Percentiles rank a stretch among this genome's conserved stretches.
Conservation (phyloP, 2,329 filamentous ascomycete genomes). For the Knoxdaviesia capensis region DNA sequence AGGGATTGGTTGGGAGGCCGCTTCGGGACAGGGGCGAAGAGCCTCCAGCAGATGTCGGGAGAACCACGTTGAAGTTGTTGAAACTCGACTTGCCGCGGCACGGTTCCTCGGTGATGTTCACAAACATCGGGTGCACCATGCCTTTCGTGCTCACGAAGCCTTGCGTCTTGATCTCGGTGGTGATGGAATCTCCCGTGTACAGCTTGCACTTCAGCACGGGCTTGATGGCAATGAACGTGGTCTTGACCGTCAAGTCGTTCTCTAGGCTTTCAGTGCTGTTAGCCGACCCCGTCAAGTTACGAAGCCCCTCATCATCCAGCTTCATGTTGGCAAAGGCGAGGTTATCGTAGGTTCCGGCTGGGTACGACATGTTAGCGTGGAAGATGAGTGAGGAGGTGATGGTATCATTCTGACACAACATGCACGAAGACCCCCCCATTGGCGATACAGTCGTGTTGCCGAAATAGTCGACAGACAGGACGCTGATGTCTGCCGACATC, state of each 20-base stretch:
- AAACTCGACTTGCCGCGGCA: conserved; percentile 2
- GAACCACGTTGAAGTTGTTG: background rate
- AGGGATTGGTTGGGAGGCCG: no score
- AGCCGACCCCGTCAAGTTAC: conserved; percentile 3
- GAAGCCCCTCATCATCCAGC: conserved; percentile 7
- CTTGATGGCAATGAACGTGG: conserved; percentile 13
- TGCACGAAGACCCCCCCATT: no score
- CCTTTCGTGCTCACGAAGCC: conserved; percentile 4
- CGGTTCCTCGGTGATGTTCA: conserved; percentile 8
- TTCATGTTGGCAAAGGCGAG: conserved; percentile 12
- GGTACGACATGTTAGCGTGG: conserved; percentile 14
- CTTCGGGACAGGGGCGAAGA: background rate
- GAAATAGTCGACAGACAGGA: conserved; percentile 13
- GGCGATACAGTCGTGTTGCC: conserved; percentile 8
- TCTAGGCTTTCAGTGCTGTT: conserved; percentile 2
- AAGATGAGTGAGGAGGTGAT: conserved; percentile 13
- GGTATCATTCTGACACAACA: no score
- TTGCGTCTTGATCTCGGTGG: conserved; percentile 9
- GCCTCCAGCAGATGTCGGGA: background rate
- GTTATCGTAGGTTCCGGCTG: conserved; percentile 15
- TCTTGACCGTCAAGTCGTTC: conserved; percentile 4
- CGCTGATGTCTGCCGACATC: conserved; percentile 7
- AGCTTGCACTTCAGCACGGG: conserved; percentile 11
- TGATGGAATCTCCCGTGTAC: no score
- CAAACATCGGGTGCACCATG: conserved; percentile 6